These are phyloP conservation scores for Yamadazyma philogaea DNA, from an alignment of 805 yeast genomes.

Conservation along the genomic window DNA sequence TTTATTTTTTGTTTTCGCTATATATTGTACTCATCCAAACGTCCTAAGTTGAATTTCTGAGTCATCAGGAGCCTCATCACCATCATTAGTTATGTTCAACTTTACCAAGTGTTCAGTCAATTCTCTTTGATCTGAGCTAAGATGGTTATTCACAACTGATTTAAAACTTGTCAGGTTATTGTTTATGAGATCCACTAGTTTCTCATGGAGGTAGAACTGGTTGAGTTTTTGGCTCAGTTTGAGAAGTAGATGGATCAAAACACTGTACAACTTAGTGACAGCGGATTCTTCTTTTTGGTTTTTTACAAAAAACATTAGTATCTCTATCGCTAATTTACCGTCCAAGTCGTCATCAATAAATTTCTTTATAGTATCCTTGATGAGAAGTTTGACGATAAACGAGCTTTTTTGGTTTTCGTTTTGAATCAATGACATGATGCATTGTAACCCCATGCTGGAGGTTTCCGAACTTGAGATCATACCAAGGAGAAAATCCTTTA, in stretches of 20 bases:
- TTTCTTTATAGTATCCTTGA: slow-evolving; percentile 43
- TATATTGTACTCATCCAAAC: slow-evolving; percentile 17
- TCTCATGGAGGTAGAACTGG: slow-evolving; percentile 41
- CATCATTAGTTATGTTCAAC: slow-evolving; percentile 8
- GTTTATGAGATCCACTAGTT: slow-evolving; percentile 46
- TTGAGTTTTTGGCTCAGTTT: slow-evolving; percentile 18
- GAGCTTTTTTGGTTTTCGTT: slow-evolving; percentile 21
- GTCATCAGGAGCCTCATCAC: slow-evolving; percentile 17
- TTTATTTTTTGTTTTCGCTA: too few relatives aligned
- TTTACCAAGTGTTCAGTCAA: slow-evolving; percentile 45
- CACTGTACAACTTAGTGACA: slow-evolving; percentile 25
- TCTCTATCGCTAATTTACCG: slow-evolving; percentile 41
- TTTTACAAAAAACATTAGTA: slow-evolving; percentile 46
- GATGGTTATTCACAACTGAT: slow-evolving; percentile 33
- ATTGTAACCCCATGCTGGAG: slow-evolving; percentile 44
- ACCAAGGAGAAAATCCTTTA: slow-evolving; percentile 24
- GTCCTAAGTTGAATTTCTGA: slow-evolving; percentile 21
- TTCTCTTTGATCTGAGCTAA: slow-evolving; percentile 40
- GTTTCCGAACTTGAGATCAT: slow-evolving; percentile 21
- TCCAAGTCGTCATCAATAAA: slow-evolving; percentile 19
- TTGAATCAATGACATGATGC: slow-evolving; percentile 56
- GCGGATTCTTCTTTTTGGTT: slow-evolving; percentile 24
- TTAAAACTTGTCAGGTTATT: slow-evolving; percentile 50
- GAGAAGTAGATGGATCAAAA: slow-evolving; percentile 39
- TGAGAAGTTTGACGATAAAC: slow-evolving; percentile 40